Evolutionary conservation across 2,329 filamentous ascomycete species (phyloP), one percentile per base, ranked within the genome.

Genomic region (Clonostachys chloroleuca): DNA sequence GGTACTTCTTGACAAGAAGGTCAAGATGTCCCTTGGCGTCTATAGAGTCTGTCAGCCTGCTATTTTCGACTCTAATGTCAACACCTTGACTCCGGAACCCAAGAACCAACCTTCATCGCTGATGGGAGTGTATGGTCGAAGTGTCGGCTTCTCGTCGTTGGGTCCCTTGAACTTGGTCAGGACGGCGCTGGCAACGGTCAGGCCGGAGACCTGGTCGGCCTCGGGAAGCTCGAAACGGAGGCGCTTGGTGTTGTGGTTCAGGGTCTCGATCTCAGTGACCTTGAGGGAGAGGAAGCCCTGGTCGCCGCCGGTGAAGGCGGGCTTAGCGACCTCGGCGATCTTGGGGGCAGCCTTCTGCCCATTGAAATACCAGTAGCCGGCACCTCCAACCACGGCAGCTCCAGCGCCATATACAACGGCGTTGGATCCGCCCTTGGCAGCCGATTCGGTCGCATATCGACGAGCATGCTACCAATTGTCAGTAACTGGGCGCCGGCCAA

Each of bases 161-260:
- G 81, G 80, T 6, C 85, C 84, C 75, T 95, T 90, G 78, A 84
- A 96, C 73, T 95, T 96, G 56, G 94, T 94, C 64, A 99, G 75
- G 56, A 99, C 70, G 42, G 91, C 92, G 79, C 89, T 96, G 49
- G 92, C 84, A 53, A 96, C 74, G 35, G 80, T 70, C 49, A 99
- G 73, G 41, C 94, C 94, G 49, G 89, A 92, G 46, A 95, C 86
- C 69, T 86, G 82, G 64, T 96, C 87, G 52, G 82, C 77, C 65
- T 95, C 88, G 14, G 89, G 89, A 40, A 97, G 83, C 60, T 86
- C 83, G 71, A 99, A 97, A 58, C 88, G 84, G 64, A 97, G 78
- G 59, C 81, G 85, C 83, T 97, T 97, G 59, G 91, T 95, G 78
- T 97, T 97, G 78, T 92, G 87, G 76, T 90, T 96, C 72, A 96